These are phyloP conservation scores for Lindgomyces ingoldianus DNA, from an alignment of 495 filamentous ascomycete genomes.

Conservation along the genomic window DNA sequence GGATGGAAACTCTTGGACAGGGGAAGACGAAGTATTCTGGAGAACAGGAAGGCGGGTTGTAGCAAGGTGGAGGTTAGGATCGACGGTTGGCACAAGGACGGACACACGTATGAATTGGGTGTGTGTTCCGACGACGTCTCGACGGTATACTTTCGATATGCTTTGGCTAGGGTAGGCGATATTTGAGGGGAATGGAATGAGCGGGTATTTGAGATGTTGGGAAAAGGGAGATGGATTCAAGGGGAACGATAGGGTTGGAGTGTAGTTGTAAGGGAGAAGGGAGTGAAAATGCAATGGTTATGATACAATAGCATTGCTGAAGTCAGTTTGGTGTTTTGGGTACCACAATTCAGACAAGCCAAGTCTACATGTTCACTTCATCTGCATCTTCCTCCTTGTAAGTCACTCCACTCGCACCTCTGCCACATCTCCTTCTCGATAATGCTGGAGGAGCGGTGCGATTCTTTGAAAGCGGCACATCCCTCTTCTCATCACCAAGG, in stretches of 20 bases:
- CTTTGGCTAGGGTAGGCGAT: background rate
- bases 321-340: background rate
- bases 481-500: constrained; percentile 33
- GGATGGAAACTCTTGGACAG: too few relatives aligned
- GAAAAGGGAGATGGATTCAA: background rate
- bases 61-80: background rate
- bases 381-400: constrained; percentile 29
- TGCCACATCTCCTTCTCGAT: constrained; percentile 21
- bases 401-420: constrained; percentile 10
- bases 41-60: background rate
- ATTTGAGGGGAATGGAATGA: background rate
- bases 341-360: background rate
- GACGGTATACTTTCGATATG: too few relatives aligned
- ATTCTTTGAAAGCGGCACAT: constrained; percentile 36
- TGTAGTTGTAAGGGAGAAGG: background rate
- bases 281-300: background rate
- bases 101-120: background rate
- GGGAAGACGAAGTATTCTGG: background rate
- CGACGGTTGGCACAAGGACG: background rate
- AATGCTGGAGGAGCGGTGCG: constrained; percentile 8
- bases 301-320: background rate
- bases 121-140: background rate
- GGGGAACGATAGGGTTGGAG: too few relatives aligned
- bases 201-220: background rate
- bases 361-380: constrained; percentile 25